phyloP scores from a whole-genome alignment of 148 eudicot species.

The Linanthus parryae region DNA sequence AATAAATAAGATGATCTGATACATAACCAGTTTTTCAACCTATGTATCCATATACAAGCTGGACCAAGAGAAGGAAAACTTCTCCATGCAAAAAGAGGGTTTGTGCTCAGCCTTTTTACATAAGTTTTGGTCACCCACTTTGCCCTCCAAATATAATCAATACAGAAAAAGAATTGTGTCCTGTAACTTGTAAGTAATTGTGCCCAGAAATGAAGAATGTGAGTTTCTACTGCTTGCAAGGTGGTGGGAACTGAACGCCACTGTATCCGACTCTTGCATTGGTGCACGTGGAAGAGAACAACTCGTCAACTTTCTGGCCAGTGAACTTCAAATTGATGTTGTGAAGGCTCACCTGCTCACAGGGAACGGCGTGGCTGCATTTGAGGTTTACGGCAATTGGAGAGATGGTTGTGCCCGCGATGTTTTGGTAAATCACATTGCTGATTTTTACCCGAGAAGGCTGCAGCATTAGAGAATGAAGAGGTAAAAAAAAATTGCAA shows the following conservation, averaged over 20 bases:
- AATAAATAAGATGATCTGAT: too few species aligned
- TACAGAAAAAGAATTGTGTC: background rate
- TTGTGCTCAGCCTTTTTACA: too few species aligned
- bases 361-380: slow-evolving; percentile 49
- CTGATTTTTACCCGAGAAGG: slow-evolving; percentile 50
- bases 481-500: too few species aligned
- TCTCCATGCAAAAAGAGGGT: too few species aligned
- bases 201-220: too few species aligned
- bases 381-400: slow-evolving; percentile 29
- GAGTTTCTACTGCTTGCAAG: slow-evolving; percentile 23
- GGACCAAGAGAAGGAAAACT: too few species aligned
- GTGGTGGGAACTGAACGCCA: slow-evolving; percentile 28
- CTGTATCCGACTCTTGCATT: slow-evolving; percentile 18
- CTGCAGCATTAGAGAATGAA: slow-evolving; percentile 29
- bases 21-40: too few species aligned
- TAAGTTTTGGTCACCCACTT: too few species aligned
- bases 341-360: slow-evolving; percentile 20
- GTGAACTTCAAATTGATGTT: slow-evolving; percentile 23
- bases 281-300: slow-evolving; percentile 18
- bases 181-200: background rate
- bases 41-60: too few species aligned
- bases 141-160: too few species aligned
- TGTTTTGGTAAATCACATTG: slow-evolving; percentile 28
- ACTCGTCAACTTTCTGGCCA: background rate
- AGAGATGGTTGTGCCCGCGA: slow-evolving; percentile 43